Percentiles rank a stretch among this genome's conserved stretches.
Evolutionary conservation across 2,329 filamentous ascomycete genomes (phyloP).

Genomic region (Pseudocercospora macadamiae): DNA sequence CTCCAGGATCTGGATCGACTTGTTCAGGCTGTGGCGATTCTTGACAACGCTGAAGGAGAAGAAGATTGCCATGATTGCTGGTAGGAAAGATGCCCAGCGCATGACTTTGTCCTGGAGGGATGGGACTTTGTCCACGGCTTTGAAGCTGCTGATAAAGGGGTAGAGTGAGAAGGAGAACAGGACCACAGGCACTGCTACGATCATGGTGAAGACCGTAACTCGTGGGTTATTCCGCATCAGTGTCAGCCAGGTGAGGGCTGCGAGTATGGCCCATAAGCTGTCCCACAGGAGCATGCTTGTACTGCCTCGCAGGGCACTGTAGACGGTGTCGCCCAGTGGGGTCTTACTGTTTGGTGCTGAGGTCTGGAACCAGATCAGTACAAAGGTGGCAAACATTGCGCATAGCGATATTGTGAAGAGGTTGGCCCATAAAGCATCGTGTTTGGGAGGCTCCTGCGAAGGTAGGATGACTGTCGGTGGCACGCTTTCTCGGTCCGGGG

Average conservation of each 20-base stretch:
- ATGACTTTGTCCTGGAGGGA: conserved; percentile 86
- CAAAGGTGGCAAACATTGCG: conserved; percentile 82
- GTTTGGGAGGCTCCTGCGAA: conserved; percentile 71
- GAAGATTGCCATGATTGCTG: conserved; percentile 69
- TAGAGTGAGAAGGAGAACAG: conserved; percentile 90
- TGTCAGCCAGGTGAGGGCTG: conserved; percentile 89
- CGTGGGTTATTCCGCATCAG: conserved; percentile 85
- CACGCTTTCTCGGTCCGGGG: conserved; percentile 56
- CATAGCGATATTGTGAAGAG: conserved; percentile 84
- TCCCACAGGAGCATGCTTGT: conserved; percentile 89
- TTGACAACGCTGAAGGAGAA: conserved; percentile 86
- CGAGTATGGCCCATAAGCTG: conserved; percentile 84
- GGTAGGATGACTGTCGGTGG: conserved; percentile 61
- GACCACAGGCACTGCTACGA: conserved; percentile 83
- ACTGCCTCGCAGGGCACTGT: conserved; percentile 81
- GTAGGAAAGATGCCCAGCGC: conserved; percentile 82
- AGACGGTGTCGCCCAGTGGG: conserved; percentile 89
- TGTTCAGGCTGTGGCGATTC: conserved; percentile 77
- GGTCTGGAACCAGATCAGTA: conserved; percentile 89
- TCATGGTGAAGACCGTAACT: conserved; percentile 76
- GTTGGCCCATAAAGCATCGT: conserved; percentile 91
- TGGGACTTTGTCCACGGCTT: conserved; percentile 71
- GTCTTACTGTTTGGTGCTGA: conserved; percentile 66
- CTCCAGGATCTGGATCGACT: conserved; percentile 85
- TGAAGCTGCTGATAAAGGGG: conserved; percentile 85